These are phyloP conservation scores for Diplogelasinospora grovesii DNA, from an alignment of 495 filamentous ascomycete species.

Conservation along the genomic window DNA sequence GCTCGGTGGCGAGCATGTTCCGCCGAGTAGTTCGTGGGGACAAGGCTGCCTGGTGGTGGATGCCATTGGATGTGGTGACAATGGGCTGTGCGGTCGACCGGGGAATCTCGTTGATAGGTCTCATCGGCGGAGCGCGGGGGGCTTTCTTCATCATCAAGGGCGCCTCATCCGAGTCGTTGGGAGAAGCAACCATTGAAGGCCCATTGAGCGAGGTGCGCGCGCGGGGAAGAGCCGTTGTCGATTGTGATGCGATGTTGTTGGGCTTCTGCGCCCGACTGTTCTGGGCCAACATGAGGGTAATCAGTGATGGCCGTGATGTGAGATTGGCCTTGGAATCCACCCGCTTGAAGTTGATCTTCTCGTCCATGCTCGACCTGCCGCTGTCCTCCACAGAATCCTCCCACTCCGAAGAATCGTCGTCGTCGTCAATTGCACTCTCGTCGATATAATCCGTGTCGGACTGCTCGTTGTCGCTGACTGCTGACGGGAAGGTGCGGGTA, in stretches of 20 bases:
- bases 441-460: slow-evolving; percentile 66
- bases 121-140: slow-evolving; percentile 34
- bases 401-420: slow-evolving; percentile 83
- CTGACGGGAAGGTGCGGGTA: slow-evolving; percentile 55
- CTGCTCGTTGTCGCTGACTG: slow-evolving; percentile 62
- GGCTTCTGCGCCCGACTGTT: slow-evolving; percentile 58
- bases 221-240: slow-evolving; percentile 70
- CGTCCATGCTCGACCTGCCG: slow-evolving; percentile 71
- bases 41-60: slow-evolving; percentile 58
- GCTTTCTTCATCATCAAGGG: slow-evolving; percentile 60
- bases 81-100: slow-evolving; percentile 73
- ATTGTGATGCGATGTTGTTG: slow-evolving; percentile 62
- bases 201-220: slow-evolving; percentile 67
- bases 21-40: slow-evolving; percentile 89
- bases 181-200: slow-evolving; percentile 65
- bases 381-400: slow-evolving; percentile 90
- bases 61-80: slow-evolving; percentile 60
- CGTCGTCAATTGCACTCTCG: slow-evolving; percentile 82
- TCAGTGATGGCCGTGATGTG: slow-evolving; percentile 75
- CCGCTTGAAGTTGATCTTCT: slow-evolving; percentile 73
- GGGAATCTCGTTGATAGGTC: slow-evolving; percentile 60
- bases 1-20: slow-evolving; percentile 94
- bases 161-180: slow-evolving; percentile 60
- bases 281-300: slow-evolving; percentile 79
- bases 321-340: slow-evolving; percentile 86